Base-by-base conservation (phyloP, 148 eudicot species). In the Vaccinium myrtillus region DNA sequence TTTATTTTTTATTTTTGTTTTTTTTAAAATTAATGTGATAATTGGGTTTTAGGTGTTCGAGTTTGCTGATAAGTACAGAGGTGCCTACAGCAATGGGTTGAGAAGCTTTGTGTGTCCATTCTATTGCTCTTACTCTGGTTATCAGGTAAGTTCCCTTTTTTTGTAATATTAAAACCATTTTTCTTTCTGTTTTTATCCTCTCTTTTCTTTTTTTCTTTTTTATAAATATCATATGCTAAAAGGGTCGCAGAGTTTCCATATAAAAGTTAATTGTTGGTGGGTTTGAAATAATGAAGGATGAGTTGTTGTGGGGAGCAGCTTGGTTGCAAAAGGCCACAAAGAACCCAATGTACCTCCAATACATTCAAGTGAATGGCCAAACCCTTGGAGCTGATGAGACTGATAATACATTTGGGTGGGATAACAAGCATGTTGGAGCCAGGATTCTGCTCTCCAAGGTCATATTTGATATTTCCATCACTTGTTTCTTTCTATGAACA, bases 341-440 rank as follows among this genome's bases (percentile, higher is more conserved):
- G 84, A 90, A 90, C 88, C 90, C 95, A 81, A 90, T 86, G 85
- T 94, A 90, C 89, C 86, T 94, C 8, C 88, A 83, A 36, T 94
- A 93, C 90, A 94, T 94, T 51, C 91, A 92, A 85, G 90, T 87
- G 70, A 93, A 93, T 86, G 98, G 98, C 0, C 93, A 94, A 81
- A 88, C 88, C 3, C 88, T 94, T 56, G 98, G 98, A 70, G 94
- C 95, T 73, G 90, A 89, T 87, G 96, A 94, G 71, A 88, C 86
- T 69, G 98, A 93, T 82, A 87, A 86, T 85, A 93, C 96, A 48
- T 94, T 94, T 87, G 95, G 98, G 36, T 94, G 98, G 98, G 98
- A 94, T 75, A 93, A 94, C 86, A 94, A 94, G 88, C 96, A 93
- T 82, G 98, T 85, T 87, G 98, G 98, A 85, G 96, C 98, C 12